phyloP scores from a whole-genome alignment of 257 asterid genomes.

The Orobanche coerulescens region DNA sequence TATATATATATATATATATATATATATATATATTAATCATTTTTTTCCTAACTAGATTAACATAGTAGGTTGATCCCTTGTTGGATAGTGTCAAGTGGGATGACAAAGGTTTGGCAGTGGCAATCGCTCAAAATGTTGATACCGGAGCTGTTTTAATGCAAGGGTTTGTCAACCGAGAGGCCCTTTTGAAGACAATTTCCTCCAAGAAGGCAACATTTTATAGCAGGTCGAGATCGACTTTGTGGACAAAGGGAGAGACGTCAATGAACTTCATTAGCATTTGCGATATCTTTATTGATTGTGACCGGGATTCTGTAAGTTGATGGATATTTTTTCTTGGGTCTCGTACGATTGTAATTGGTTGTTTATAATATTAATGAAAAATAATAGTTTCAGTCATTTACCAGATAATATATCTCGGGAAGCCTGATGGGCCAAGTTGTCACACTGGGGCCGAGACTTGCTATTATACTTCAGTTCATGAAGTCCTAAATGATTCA shows the following conservation, averaged over 20 bases:
- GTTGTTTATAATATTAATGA: not conserved
- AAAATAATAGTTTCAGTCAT: not conserved
- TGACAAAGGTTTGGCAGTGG: constrained; percentile 87
- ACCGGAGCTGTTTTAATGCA: constrained; percentile 89
- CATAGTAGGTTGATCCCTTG: constrained; percentile 59
- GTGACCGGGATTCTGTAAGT: constrained; percentile 91
- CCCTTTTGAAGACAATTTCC: constrained; percentile 58
- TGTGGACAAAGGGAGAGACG: constrained; percentile 95
- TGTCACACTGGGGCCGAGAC: constrained; percentile 91
- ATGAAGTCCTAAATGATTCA: constrained; percentile 30
- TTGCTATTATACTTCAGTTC: constrained; percentile 66
- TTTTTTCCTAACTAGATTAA: constrained; percentile 28
- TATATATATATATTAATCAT: too few species aligned
- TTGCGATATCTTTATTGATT: constrained; percentile 63
- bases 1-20: too few species aligned
- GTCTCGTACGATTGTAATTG: not conserved
- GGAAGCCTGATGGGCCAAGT: constrained; percentile 92
- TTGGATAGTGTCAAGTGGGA: constrained; percentile 90
- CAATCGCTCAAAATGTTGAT: constrained; percentile 87
- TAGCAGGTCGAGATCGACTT: constrained; percentile 73
- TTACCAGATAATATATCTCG: constrained; percentile 65
- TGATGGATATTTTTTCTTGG: not conserved
- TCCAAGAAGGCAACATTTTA: constrained; percentile 78
- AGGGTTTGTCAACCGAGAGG: constrained; percentile 77
- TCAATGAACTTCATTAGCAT: constrained; percentile 83